These are phyloP conservation scores for Trypanosomatidae sp. DNA, from an alignment of 208 protist species.

Conservation along the genomic window DNA sequence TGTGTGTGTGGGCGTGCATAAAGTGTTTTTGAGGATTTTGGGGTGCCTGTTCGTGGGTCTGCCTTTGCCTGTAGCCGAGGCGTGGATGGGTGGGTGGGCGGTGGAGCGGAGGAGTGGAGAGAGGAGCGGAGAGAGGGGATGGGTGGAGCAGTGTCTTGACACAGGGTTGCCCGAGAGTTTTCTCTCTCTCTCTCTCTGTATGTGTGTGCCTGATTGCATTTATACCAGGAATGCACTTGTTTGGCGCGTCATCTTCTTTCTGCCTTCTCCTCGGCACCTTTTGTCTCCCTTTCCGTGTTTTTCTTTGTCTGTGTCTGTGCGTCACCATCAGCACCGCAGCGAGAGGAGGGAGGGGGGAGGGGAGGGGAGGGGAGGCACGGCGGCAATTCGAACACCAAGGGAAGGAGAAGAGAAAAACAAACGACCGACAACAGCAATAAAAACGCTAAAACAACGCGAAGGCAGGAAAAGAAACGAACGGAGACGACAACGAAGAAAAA, in stretches of 20 bases:
- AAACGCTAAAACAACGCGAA: neutral
- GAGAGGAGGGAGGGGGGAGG: neutral
- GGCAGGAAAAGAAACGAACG: slow-evolving; percentile 4
- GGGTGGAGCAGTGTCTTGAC: too few relatives aligned
- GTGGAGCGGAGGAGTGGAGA: too few relatives aligned
- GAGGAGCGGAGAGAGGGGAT: too few relatives aligned
- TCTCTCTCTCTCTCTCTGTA: neutral
- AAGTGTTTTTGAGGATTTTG: too few relatives aligned
- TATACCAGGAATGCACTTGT: neutral
- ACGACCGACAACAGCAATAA: neutral
- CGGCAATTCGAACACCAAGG: neutral
- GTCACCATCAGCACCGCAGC: neutral
- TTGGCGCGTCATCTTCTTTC: neutral
- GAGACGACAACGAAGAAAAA: neutral
- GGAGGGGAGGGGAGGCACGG: neutral
- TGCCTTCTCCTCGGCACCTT: neutral
- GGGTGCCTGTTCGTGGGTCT: neutral
- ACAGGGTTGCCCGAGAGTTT: too few relatives aligned
- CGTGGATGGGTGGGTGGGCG: too few relatives aligned
- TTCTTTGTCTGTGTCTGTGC: slow-evolving; percentile 1
- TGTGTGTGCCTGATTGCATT: neutral
- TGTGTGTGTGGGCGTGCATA: too few relatives aligned
- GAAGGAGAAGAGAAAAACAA: slow-evolving; percentile 1
- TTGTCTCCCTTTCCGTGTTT: neutral
- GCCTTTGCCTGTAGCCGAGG: neutral